Conservation (phyloP, 305 asterid genomes). For the Ilex paraguariensis region DNA sequence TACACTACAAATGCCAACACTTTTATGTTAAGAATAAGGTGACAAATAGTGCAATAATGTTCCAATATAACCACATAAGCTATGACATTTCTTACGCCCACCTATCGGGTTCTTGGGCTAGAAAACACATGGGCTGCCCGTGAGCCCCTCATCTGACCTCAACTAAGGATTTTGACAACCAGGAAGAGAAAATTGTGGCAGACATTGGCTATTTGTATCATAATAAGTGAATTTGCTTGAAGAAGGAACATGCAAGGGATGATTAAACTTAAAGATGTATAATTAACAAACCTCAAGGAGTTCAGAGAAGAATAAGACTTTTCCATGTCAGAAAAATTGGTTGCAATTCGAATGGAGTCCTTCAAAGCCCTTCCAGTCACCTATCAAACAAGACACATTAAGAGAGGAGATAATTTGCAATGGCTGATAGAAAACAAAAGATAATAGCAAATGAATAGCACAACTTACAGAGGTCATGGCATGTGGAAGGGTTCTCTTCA, state of each 20-base stretch:
- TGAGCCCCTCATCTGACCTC: too few relatives aligned
- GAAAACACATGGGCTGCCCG: background rate
- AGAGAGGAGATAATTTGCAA: slow-evolving; percentile 1
- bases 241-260: slow-evolving; percentile 1
- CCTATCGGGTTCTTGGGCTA: background rate
- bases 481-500: slow-evolving; percentile 96
- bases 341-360: slow-evolving; percentile 74
- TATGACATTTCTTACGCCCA: too few relatives aligned
- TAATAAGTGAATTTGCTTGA: background rate
- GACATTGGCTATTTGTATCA: background rate
- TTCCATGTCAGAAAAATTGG: slow-evolving; percentile 80
- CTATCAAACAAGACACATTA: slow-evolving; percentile 31
- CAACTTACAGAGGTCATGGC: slow-evolving; percentile 81
- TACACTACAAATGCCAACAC: too few relatives aligned
- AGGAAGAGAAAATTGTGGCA: background rate
- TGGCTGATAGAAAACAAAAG: background rate
- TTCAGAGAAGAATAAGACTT: slow-evolving; percentile 53
- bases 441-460: background rate
- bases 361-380: slow-evolving; percentile 82
- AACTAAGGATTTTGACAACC: background rate
- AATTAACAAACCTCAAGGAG: slow-evolving; percentile 56
- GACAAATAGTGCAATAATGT: too few relatives aligned
- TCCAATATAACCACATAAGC: background rate
- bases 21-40: too few relatives aligned
- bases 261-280: background rate